Evolutionary conservation across 116 monocot genomes (phyloP).

Genomic region (Cymodocea nodosa): DNA sequence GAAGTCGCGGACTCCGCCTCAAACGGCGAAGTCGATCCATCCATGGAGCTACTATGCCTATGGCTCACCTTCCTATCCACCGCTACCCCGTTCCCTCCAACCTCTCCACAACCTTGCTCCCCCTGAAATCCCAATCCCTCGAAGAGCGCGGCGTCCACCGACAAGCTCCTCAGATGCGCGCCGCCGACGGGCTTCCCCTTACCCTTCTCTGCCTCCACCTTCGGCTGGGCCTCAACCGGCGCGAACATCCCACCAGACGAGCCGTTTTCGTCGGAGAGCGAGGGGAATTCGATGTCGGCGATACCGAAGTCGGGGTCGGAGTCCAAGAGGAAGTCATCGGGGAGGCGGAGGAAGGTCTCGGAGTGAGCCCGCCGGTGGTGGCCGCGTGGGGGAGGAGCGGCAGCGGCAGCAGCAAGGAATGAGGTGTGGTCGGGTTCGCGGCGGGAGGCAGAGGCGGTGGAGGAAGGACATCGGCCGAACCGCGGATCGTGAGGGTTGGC

Average conservation of each 20-base stretch:
- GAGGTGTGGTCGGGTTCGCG: not conserved
- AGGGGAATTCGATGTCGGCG: conserved; percentile 75
- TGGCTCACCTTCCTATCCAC: conserved; percentile 16
- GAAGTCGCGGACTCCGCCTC: conserved; percentile 35
- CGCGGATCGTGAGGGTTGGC: conserved; percentile 15
- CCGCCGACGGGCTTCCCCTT: not conserved
- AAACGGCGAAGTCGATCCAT: conserved; percentile 39
- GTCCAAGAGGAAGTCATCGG: conserved; percentile 71
- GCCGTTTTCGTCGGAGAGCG: conserved; percentile 57
- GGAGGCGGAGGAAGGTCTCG: conserved; percentile 69
- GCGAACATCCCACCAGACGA: not conserved
- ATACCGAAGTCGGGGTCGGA: conserved; percentile 62
- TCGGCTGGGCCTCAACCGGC: conserved; percentile 2
- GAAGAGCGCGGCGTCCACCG: conserved; percentile 70
- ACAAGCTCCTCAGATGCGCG: conserved; percentile 58
- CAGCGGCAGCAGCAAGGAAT: not conserved
- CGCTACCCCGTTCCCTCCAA: conserved; percentile 6
- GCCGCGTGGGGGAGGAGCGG: not conserved
- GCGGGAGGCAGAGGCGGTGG: conserved; percentile 3
- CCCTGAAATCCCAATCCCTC: conserved; percentile 31
- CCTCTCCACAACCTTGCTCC: not conserved
- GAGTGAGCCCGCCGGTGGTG: conserved; percentile 65
- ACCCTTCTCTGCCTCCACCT: not conserved
- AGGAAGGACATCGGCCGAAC: conserved; percentile 15
- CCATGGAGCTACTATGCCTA: conserved; percentile 40